phyloP scores from a whole-genome alignment of 257 asterid genomes.

The Solanum chilense region DNA sequence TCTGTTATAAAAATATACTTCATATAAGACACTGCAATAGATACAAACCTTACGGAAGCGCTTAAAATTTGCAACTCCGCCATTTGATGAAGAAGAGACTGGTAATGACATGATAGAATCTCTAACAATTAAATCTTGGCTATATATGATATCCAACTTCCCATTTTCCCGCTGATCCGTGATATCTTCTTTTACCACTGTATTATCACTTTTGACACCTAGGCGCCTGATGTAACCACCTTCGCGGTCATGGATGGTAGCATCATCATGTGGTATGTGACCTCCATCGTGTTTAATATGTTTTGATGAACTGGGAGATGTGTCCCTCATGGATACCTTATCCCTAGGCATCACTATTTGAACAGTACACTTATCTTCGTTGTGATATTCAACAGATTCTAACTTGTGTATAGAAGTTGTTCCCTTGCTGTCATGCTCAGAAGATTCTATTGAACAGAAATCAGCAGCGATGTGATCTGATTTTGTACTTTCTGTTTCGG shows the following conservation, averaged over 20 bases:
- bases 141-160: constrained; percentile 56
- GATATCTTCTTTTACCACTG: constrained; percentile 21
- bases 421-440: constrained; percentile 32
- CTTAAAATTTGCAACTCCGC: constrained; percentile 50
- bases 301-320: not conserved
- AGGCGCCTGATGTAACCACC: constrained; percentile 7
- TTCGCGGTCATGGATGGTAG: constrained; percentile 6
- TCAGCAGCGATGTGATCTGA: constrained; percentile 29
- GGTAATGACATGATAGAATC: constrained; percentile 21
- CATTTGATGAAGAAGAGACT: constrained; percentile 17
- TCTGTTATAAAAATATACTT: not conserved
- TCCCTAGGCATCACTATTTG: constrained; percentile 5
- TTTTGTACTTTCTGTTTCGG: constrained; percentile 66
- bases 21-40: not conserved
- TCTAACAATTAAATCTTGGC: constrained; percentile 72
- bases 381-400: constrained; percentile 29
- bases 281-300: not conserved
- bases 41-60: constrained; percentile 72
- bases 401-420: constrained; percentile 11
- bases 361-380: constrained; percentile 12
- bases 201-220: constrained; percentile 19
- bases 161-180: constrained; percentile 35
- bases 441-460: constrained; percentile 24
- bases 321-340: constrained; percentile 10
- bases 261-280: constrained; percentile 20